A percentile compares a stretch with the other conserved stretches of the same genome.
These are phyloP conservation scores for Moniliella sp. DNA, from an alignment of 1,284 basidiomycete species.

Conservation along the genomic window DNA sequence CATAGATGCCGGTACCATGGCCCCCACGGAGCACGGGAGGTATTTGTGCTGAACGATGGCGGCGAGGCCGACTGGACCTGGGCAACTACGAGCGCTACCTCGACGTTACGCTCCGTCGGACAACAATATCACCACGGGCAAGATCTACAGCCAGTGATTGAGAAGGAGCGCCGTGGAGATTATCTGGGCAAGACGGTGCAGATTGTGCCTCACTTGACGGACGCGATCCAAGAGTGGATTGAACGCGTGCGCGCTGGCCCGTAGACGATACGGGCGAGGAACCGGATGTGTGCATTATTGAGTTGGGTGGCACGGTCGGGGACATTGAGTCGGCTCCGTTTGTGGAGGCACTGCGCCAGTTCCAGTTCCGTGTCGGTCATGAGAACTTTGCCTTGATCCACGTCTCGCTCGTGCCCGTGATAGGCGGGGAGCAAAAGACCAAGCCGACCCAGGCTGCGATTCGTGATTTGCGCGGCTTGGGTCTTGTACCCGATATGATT, in stretches of 20 bases:
- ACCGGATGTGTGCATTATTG: slow-evolving; percentile 90
- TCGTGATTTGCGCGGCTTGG: slow-evolving; percentile 74
- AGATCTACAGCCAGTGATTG: slow-evolving; percentile 88
- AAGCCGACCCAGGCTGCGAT: slow-evolving; percentile 96
- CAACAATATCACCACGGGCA: slow-evolving; percentile 96
- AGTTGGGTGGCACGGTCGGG: slow-evolving; percentile 82
- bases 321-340: slow-evolving; percentile 94
- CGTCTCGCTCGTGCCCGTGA: slow-evolving; percentile 88
- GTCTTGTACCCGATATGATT: slow-evolving; percentile 83
- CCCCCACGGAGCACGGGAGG: slow-evolving; percentile 97
- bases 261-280: slow-evolving; percentile 80
- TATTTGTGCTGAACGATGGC: slow-evolving; percentile 92
- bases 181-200: slow-evolving; percentile 94
- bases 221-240: slow-evolving; percentile 96
- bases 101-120: slow-evolving; percentile 78
- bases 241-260: slow-evolving; percentile 78
- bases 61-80: slow-evolving; percentile 92
- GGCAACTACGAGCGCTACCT: slow-evolving; percentile 97
- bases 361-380: slow-evolving; percentile 86
- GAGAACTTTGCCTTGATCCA: slow-evolving; percentile 95
- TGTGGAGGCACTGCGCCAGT: slow-evolving; percentile 94
- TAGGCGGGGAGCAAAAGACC: slow-evolving; percentile 96
- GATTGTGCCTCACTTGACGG: slow-evolving; percentile 91
- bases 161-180: slow-evolving; percentile 86
- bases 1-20: slow-evolving; percentile 98